Conservation (phyloP, 1,139 yeast species). For the Yamadazyma atlantica region DNA sequence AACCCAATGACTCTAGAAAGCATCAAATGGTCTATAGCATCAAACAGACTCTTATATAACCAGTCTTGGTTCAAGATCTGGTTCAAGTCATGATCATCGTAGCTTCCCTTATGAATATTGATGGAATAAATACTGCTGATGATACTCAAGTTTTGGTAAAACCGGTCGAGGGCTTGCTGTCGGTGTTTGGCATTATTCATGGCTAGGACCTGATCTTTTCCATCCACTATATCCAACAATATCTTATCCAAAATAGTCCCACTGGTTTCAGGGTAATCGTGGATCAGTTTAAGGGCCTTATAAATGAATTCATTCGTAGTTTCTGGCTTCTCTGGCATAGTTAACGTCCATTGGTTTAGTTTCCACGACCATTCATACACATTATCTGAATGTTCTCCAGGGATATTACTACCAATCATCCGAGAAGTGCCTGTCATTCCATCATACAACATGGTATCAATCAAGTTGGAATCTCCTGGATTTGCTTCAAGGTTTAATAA, state of each 20-base stretch:
- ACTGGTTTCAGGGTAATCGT: constrained; percentile 23
- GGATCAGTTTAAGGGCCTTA: constrained; percentile 42
- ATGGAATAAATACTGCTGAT: neutral
- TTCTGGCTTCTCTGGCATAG: constrained; percentile 32
- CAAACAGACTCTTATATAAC: constrained; percentile 4
- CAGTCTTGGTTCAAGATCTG: neutral
- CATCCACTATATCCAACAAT: constrained; percentile 2
- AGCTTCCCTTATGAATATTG: neutral
- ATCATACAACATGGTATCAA: constrained; percentile 38
- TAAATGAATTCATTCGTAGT: constrained; percentile 47
- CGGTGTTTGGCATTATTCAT: constrained; percentile 1
- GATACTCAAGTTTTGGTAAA: constrained; percentile 3
- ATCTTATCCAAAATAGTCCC: neutral
- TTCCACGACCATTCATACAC: constrained; percentile 65
- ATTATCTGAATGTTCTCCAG: constrained; percentile 4
- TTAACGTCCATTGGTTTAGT: constrained; percentile 67
- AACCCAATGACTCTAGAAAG: constrained; percentile 9
- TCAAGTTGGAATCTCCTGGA: constrained; percentile 18
- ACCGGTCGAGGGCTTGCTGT: constrained; percentile 1
- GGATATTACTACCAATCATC: constrained; percentile 18
- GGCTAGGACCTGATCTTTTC: constrained; percentile 2
- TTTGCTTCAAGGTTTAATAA: constrained; percentile 16
- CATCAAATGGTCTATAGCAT: constrained; percentile 9
- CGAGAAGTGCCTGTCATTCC: constrained; percentile 54
- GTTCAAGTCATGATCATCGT: neutral